Evolutionary conservation across 257 asterid genomes (phyloP).

Genomic region (Solanum sejunctum): DNA sequence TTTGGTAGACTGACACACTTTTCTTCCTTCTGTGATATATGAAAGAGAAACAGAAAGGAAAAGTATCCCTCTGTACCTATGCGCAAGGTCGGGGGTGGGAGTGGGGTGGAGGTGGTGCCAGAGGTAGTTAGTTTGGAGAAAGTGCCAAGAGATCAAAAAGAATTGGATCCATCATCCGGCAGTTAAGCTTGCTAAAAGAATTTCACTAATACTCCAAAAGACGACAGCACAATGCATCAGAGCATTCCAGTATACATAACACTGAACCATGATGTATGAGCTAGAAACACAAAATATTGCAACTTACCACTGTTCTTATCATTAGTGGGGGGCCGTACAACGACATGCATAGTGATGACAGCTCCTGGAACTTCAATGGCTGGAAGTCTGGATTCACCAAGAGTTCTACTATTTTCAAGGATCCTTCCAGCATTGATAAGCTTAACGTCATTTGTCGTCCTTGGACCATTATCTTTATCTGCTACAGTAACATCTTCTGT

Average conservation of each 20-base stretch:
- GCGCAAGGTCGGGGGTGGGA: neutral
- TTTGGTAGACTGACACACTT: no score
- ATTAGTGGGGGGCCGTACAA: constrained; percentile 53
- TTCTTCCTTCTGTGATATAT: neutral
- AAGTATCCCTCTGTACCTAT: neutral
- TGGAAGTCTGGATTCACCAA: constrained; percentile 66
- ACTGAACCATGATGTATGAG: neutral
- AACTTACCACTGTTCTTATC: constrained; percentile 56
- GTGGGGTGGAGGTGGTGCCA: neutral
- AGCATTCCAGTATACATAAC: neutral
- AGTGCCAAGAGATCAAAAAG: neutral
- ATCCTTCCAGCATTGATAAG: constrained; percentile 79
- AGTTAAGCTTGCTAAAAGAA: neutral
- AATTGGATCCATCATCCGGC: neutral
- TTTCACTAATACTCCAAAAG: neutral
- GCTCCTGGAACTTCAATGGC: constrained; percentile 78
- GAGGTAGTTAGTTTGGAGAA: neutral
- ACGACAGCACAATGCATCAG: neutral
- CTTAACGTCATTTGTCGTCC: constrained; percentile 56
- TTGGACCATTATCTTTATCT: constrained; percentile 75
- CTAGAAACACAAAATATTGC: neutral
- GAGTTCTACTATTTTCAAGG: constrained; percentile 69
- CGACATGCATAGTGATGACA: constrained; percentile 81
- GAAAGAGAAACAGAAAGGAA: neutral
- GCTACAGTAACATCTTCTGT: constrained; percentile 5